Conservation (phyloP, 1,284 basidiomycete species). For the Dichomitus squalens region DNA sequence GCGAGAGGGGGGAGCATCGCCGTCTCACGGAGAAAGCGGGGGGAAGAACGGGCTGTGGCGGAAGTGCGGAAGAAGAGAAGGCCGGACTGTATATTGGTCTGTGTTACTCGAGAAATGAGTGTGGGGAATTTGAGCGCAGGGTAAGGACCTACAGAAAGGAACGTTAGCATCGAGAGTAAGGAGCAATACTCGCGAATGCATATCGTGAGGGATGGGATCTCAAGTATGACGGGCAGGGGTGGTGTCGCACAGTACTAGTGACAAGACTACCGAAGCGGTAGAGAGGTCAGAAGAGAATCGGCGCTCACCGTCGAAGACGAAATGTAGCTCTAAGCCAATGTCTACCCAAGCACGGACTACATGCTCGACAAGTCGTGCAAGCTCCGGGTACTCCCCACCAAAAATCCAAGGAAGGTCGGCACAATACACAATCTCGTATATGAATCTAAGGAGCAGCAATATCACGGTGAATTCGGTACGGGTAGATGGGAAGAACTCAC, state of each 20-base stretch:
- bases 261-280: no score
- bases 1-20: slow-evolving; percentile 77
- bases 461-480: not conserved
- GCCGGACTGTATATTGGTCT: slow-evolving; percentile 62
- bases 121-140: slow-evolving; percentile 80
- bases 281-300: no score
- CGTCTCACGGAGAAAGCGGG: slow-evolving; percentile 74
- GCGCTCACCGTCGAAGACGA: slow-evolving; percentile 87
- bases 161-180: not conserved
- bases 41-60: slow-evolving; percentile 61
- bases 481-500: slow-evolving; percentile 52
- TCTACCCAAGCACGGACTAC: slow-evolving; percentile 72
- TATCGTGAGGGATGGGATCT: no score
- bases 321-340: slow-evolving; percentile 75
- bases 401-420: slow-evolving; percentile 80
- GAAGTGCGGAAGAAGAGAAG: slow-evolving; percentile 88
- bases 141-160: slow-evolving; percentile 68
- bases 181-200: no score
- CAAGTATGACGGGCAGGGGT: not conserved
- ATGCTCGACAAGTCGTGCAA: slow-evolving; percentile 51
- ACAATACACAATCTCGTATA: slow-evolving; percentile 70
- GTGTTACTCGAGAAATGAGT: slow-evolving; percentile 57
- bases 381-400: slow-evolving; percentile 79
- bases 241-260: not conserved
- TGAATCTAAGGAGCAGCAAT: slow-evolving; percentile 55